Evolutionary conservation across 805 yeast species (phyloP), one percentile per base, ranked within the genome.

Genomic region (Millerago galiae): DNA sequence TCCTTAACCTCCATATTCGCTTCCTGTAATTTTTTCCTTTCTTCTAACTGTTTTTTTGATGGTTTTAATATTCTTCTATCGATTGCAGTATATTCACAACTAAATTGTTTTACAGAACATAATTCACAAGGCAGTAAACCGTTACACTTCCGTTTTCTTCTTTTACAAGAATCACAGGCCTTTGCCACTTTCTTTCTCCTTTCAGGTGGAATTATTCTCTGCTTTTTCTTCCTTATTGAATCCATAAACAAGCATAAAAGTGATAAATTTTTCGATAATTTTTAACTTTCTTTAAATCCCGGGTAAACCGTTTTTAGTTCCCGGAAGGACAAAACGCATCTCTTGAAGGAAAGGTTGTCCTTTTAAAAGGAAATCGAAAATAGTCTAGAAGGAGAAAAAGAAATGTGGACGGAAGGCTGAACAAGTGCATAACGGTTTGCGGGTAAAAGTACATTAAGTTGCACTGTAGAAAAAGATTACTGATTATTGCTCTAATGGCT

Each of bases 101-200:
- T 46, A 17, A 62, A 53, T 14, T 53, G 53, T 50, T 62, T 62
- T 34, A 48, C 41, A 18, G 43, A 40, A 43, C 72, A 66, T 18
- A 63, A 49, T 11, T 54, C 53, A 48, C 72, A 65, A 1, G 72
- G 72, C 15, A 48, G 46, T 8, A 52, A 49, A 4, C 66, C 65
- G 38, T 59, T 51, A 37, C 61, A 68, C 47, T 49, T 54, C 39
- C 52, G 67, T 51, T 71, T 71, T 32, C 74, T 51, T 38, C 60
- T 63, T 55, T 69, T 70, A 56, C 76, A 71, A 40, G 57, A 56
- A 47, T 71, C 74, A 47, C 77, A 71, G 8, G 77, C 77, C 45
- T 64, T 60, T 1, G 74, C 67, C 16, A 70, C 71, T 43, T 72
- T 70, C 50, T 68, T 67, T 17, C 70, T 42, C 12, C 48, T 43